Evolutionary conservation across 2,329 filamentous ascomycete genomes (phyloP).

Genomic region (Sarocladium brachiariae): DNA sequence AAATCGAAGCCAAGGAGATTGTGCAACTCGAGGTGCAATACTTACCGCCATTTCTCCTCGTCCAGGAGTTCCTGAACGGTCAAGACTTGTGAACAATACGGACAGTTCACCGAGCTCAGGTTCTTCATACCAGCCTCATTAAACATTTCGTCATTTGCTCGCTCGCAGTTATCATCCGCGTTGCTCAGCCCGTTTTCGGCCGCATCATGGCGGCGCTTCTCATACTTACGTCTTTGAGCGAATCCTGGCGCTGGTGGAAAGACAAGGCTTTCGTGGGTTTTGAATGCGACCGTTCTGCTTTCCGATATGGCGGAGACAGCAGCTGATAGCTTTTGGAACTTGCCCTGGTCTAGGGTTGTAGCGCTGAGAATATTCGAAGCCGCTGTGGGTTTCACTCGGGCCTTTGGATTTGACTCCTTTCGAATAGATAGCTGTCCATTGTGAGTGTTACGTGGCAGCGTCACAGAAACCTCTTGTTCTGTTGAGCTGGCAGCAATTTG

Average conservation of each 20-base stretch:
- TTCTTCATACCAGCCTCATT: too few species aligned
- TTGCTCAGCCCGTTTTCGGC: too few species aligned
- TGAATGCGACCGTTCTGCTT: neutral
- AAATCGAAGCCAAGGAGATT: too few species aligned
- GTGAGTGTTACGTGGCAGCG: neutral
- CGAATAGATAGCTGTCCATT: neutral
- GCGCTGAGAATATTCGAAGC: neutral
- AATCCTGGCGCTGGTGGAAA: slow-evolving; percentile 3
- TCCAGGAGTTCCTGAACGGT: slow-evolving; percentile 9
- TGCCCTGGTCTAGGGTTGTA: neutral
- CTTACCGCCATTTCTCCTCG: slow-evolving; percentile 14
- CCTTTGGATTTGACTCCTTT: neutral
- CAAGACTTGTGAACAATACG: slow-evolving; percentile 13
- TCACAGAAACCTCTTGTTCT: neutral
- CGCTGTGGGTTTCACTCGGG: neutral
- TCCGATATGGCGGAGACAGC: neutral
- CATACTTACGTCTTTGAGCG: neutral
- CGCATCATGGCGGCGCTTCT: slow-evolving; percentile 13
- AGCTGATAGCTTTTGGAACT: neutral
- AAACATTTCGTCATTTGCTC: too few species aligned
- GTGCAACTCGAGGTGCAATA: too few species aligned
- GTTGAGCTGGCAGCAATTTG: neutral
- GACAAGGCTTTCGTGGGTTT: neutral
- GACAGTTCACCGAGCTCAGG: slow-evolving; percentile 12
- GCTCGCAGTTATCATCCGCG: too few species aligned